Base-by-base conservation (phyloP, 768 basidiomycete genomes). In the Boletus subparvulus region DNA sequence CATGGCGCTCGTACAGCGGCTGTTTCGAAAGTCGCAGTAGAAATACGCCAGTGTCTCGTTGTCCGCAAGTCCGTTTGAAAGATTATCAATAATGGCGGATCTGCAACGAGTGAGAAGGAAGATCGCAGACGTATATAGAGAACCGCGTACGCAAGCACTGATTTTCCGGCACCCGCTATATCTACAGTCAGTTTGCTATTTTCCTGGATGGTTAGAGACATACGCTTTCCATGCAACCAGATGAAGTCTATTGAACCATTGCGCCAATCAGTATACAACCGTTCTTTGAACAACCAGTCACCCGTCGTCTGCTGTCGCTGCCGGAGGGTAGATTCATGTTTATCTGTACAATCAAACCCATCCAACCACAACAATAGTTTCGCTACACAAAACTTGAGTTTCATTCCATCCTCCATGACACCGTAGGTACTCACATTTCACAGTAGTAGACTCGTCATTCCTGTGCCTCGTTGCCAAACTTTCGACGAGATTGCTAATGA, bases 1-100 rank as follows among this genome's bases (percentile, higher is more conserved):
- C 47, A 26, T 26, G 0, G 54, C 33, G 7, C 28, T 49, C 7
- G 39, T 54, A 17, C 24, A 45, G 1, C 52, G 54, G 1, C n/a
- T 17, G 21, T 52, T 41, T 17, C 55, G 43, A 36, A 60, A 60
- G 37, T 60, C 52, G 30, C 51, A 60, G 39, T 60, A 56, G 26
- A 60, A 60, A 36, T 60, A 57, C 4, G 33, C 52, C 19, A 60
- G 14, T 12, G 39, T 35, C 19, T 55, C 39, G 32, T 32, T 10
- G 2, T 43, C 24, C 6, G 8, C 11, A 12, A 39, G 32, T 28
- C 17, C 14, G 8, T 16, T 19, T 3, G 3, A 40, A 28, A 50
- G 5, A 11, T 56, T 6, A 16, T 56, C 37, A 30, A 60, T 36
- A 16, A 53, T 13, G 3, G 36, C 16, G 3, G 55, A 53, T 3